Base-by-base conservation (phyloP, 352 stramenopile genomes). In the Phytophthora vignae region DNA sequence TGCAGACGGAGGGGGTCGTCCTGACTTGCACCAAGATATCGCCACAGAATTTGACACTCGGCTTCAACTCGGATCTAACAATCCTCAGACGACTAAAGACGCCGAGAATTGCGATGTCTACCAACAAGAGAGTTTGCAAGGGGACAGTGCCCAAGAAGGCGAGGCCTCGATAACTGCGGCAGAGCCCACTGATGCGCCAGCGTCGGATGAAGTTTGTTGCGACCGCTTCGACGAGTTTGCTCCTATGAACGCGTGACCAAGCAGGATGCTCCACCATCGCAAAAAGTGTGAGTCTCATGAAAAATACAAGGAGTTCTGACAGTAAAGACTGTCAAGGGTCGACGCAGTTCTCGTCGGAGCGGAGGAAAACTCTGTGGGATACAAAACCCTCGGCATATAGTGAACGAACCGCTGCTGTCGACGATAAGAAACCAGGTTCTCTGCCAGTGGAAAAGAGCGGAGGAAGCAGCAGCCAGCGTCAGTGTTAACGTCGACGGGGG, bases 1-100 rank as follows among this genome's bases (percentile, higher is more conserved):
- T 3, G 52, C 14, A 21, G 60, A 67, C 4, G 65, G 69, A 48
- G 66, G 77, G 1, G 29, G 3, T 15, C 60, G 55, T 38, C 63
- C 58, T 3, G 76, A 88, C 15, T 64, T 91, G 10, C 80, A 91
- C 12, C 71, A 85, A 38, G 78, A 78, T 0, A 91, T 93, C 49
- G 73, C 77, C 3, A 53, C 64, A 3, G 85, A 80, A 11, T 64
- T 91, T 1, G 79, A 91, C 38, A 79, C 76, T 11, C 83, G 84
- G 19, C 73, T 93, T 66, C 75, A 87, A 66, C 60, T 71, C 11
- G 78, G 74, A 7, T 63, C 78, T 12, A 69, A 79, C 9, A 57
- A n/a, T 61, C 14, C 78, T 74, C 21, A 55, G 72, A 19, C 69
- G 72, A 48, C 72, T 77, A 42, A 68, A 69, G 27, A 65, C 22